Conservation (phyloP, 495 filamentous ascomycete genomes). For the Trypethelium eluteriae region DNA sequence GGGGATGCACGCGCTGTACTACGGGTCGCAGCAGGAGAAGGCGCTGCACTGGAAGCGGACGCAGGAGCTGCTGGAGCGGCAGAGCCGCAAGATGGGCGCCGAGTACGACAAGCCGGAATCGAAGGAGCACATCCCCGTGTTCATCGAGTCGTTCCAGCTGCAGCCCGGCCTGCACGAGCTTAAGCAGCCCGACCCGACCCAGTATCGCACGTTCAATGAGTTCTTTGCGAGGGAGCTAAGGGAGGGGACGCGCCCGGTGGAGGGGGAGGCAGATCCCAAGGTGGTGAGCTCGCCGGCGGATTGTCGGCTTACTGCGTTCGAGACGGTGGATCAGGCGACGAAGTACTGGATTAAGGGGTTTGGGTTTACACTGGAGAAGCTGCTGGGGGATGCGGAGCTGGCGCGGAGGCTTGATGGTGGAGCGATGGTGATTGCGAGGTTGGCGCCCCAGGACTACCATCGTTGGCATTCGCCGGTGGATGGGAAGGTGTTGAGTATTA, state of each 20-base stretch:
- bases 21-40: constrained; percentile 37
- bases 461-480: constrained; percentile 25
- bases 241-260: constrained; percentile 23
- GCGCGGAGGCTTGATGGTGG: constrained; percentile 25
- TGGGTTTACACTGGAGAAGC: constrained; percentile 26
- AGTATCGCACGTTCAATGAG: constrained; percentile 29
- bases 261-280: constrained; percentile 15
- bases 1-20: constrained; percentile 43
- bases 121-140: constrained; percentile 37
- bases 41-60: constrained; percentile 36
- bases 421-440: constrained; percentile 23
- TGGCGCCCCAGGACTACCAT: constrained; percentile 29
- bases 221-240: constrained; percentile 27
- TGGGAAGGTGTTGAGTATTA: constrained; percentile 20
- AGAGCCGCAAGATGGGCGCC: constrained; percentile 39
- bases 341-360: constrained; percentile 31
- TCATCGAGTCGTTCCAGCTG: constrained; percentile 38
- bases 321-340: constrained; percentile 26
- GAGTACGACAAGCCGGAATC: constrained; percentile 38
- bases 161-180: constrained; percentile 30
- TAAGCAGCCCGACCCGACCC: constrained; percentile 33
- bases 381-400: constrained; percentile 18
- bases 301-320: constrained; percentile 25
- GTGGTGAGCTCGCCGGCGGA: constrained; percentile 25
- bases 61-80: constrained; percentile 31